Evolutionary conservation across 768 basidiomycete species (phyloP), one percentile per base, ranked within the genome.

Genomic region (Russula sp.): DNA sequence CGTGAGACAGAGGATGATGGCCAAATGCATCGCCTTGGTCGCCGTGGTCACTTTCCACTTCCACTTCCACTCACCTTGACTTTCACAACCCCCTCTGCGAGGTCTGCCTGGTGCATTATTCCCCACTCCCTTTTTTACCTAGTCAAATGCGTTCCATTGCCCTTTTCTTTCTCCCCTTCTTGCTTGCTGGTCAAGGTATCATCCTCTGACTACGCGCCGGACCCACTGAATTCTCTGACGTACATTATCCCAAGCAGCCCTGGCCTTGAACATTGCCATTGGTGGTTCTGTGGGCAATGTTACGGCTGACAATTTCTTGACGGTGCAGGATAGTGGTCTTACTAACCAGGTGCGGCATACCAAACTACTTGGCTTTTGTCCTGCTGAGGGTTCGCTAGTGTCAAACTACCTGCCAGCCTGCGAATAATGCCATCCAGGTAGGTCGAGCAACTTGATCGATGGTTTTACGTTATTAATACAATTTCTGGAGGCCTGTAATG

Each of bases 131-230:
- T 43, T 64, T 45, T 14, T n/a, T n/a, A 18, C 47, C 22, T 56
- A 52, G 46, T 32, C 43, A 48, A 49, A 74, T 73, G 73, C 69
- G 61, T 64, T 63, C 63, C 39, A 59, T 70, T 34, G 9, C 67
- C 59, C 65, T 69, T 64, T 48, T 75, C 61, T 57, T 71, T 64
- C 70, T 77, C 49, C 67, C 81, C 58, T 66, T 73, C 57, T 73
- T 73, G 67, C 77, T 86, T 75, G 83, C 81, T 70, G 77, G 82
- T 66, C 83, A 78, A 83, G 83, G 86, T 84, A 67, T 47, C 67
- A 57, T n/a, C 16, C 58, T n/a, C 9, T 14, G 3, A 2, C 25
- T 46, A 22, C 64, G 35, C 32, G 48, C 35, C 14, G 4, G 16
- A 20, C 20, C 10, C 10, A n/a, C 4, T 35, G 39, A 13, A 34